Evolutionary conservation across 768 basidiomycete species (phyloP), one percentile per base, ranked within the genome.

Genomic region (Phlegmacium glaucopus): DNA sequence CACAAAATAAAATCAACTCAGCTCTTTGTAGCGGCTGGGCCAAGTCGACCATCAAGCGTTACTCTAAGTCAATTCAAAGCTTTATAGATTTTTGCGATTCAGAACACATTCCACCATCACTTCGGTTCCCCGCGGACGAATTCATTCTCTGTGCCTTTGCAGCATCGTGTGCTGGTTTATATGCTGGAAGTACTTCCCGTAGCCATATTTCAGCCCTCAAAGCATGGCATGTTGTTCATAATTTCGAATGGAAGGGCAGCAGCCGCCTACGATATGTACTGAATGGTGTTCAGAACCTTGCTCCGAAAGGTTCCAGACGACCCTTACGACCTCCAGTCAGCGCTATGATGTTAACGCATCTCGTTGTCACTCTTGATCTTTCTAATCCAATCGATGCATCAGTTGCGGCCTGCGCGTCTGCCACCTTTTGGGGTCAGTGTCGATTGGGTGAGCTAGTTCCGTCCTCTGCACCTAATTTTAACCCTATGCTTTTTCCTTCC

Each of bases 201-300:
- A 58, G 57, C 17, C 50, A 64, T 12, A 36, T 68, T 3, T 41
- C 51, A 8, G 69, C 49, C 0, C 16, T 71, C 3, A 61, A 57
- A 6, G 63, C 66, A 1, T 72, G 69, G 68, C 71, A 73, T 38
- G 48, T 59, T 17, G 26, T 56, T 10, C 62, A 71, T 25, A 34
- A 53, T 7, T 26, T 55, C 1, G 32, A 47, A 0, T 72, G 62
- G 62, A 29, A 50, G 0, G 61, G 59, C 0, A 44, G 52, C 1
- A 34, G 22, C 0, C 51, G 49, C 1, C 60, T 71, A 0, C 29
- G 45, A 15, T 59, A 64, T 15, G 47, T 66, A 0, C 36, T 67
- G 0, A 50, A 57, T 8, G 63, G 65, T 0, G 51, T 60, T 2
- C 40, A 49, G 9, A 63, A 63, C 11, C 48, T 64, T 3, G 43